These are phyloP conservation scores for Fusarium virguliforme DNA, from an alignment of 2,329 filamentous ascomycete genomes.

Conservation along the genomic window DNA sequence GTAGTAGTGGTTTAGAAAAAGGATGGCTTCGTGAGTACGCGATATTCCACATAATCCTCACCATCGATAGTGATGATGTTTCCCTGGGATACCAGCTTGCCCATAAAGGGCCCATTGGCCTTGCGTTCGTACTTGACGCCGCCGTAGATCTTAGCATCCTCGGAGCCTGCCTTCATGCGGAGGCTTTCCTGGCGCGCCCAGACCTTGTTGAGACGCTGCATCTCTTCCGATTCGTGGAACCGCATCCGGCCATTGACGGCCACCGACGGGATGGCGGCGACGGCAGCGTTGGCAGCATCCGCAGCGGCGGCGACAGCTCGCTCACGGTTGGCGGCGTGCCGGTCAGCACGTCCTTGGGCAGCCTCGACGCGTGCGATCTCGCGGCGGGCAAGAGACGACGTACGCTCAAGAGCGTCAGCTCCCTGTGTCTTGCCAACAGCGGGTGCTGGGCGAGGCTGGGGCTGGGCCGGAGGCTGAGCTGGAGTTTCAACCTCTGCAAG, in stretches of 20 bases:
- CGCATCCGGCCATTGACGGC: slow-evolving; percentile 51
- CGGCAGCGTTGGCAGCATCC: slow-evolving; percentile 53
- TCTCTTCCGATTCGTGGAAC: slow-evolving; percentile 65
- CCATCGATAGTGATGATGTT: slow-evolving; percentile 76
- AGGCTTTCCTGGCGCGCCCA: slow-evolving; percentile 70
- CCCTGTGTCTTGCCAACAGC: slow-evolving; percentile 44
- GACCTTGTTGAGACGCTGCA: slow-evolving; percentile 69
- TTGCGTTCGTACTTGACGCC: slow-evolving; percentile 77
- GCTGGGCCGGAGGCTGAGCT: slow-evolving; percentile 35
- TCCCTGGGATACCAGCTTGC: slow-evolving; percentile 75
- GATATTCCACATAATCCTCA: slow-evolving; percentile 78
- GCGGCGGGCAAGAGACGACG: slow-evolving; percentile 65
- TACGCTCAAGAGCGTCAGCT: slow-evolving; percentile 61
- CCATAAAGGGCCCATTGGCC: slow-evolving; percentile 72
- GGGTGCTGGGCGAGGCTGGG: slow-evolving; percentile 37
- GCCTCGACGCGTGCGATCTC: slow-evolving; percentile 69
- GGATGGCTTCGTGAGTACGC: slow-evolving; percentile 74
- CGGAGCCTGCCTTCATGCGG: slow-evolving; percentile 60
- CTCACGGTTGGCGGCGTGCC: slow-evolving; percentile 62
- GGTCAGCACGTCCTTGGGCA: slow-evolving; percentile 67
- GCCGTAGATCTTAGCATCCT: slow-evolving; percentile 71
- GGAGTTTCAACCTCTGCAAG: slow-evolving; percentile 44
- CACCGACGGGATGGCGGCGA: slow-evolving; percentile 47
- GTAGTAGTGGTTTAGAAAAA: slow-evolving; percentile 67
- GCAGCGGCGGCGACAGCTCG: slow-evolving; percentile 55